These are phyloP conservation scores for Blastobotrys raffinosifermentans DNA, from an alignment of 1,139 yeast genomes.

Conservation along the genomic window DNA sequence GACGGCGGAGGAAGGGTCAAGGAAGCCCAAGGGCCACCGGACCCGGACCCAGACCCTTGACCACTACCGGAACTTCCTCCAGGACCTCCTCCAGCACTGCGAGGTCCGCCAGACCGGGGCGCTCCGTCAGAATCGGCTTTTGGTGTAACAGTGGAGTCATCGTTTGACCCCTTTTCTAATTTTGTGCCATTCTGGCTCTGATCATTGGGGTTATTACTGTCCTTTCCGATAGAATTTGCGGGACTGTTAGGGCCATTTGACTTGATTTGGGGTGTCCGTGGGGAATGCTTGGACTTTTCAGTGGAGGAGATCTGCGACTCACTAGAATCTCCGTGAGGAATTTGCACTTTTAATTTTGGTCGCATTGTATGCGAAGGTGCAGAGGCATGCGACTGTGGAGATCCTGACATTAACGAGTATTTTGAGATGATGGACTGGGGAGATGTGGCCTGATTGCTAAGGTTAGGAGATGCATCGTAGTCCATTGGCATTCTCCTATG, in stretches of 20 bases:
- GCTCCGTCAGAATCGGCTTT: neutral
- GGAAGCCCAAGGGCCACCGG: slow-evolving; percentile 14
- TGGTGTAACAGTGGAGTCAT: slow-evolving; percentile 13
- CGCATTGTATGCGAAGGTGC: slow-evolving; percentile 18
- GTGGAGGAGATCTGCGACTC: slow-evolving; percentile 18
- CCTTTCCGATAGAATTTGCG: slow-evolving; percentile 3
- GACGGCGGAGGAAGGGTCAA: slow-evolving; percentile 20
- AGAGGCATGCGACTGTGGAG: neutral
- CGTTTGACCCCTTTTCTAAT: slow-evolving; percentile 5
- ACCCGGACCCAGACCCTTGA: neutral
- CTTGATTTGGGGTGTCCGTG: too few relatives aligned
- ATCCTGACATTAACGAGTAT: neutral
- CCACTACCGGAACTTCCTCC: neutral
- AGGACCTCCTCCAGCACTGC: neutral
- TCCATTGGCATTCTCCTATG: neutral
- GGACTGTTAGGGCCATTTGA: slow-evolving; percentile 11
- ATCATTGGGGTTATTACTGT: neutral
- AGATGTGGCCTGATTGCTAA: too few relatives aligned
- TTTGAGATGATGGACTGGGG: neutral
- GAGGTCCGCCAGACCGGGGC: neutral
- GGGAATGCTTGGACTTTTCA: slow-evolving; percentile 10
- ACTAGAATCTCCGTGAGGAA: slow-evolving; percentile 30
- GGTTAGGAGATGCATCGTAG: too few relatives aligned
- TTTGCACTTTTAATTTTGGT: slow-evolving; percentile 38
- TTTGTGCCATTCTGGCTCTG: neutral